Base-by-base conservation (phyloP, 768 basidiomycete genomes). In the Phylloporus sp. region DNA sequence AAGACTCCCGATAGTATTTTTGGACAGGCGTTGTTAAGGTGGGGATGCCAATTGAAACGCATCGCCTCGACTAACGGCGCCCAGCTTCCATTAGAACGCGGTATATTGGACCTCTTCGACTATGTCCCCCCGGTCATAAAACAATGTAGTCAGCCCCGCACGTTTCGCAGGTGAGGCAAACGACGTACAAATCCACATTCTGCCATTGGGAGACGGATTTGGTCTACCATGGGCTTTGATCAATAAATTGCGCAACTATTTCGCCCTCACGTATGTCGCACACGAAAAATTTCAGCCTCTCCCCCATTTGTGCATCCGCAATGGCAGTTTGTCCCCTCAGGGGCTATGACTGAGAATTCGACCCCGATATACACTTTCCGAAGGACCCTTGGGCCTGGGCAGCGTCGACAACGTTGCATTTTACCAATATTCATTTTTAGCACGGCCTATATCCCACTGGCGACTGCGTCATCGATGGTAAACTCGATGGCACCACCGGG, bases 51-150 rank as follows among this genome's bases (percentile, higher is more conserved):
- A 18, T 78, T 62, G 70, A 91, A 86, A 41, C 82, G 76, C 66
- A 81, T 72, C 2, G 79, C 84, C 11, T 80, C 45, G 13, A 55
- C 53, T 7, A 49, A 27, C 24, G 61, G 55, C 18, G 52, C 29
- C 50, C 76, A 59, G 82, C 86, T 74, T 88, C 80, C 10, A 89
- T 72, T 10, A 77, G 64, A 50, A 91, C 85, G 16, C 72, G 76
- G 57, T 80, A 71, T 53, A 47, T 72, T 72, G 65, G 82, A 85
- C 38, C 29, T 60, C 78, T 6, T 72, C 70, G 26, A 88, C 84
- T 42, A 87, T 79, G 42, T 83, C 79, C 18, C 69, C 72, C 38
- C 82, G 76, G 79, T 77, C 84, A 85, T 86, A 65, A 86, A 90
- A 2, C 85, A 88, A 67, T 89, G 78, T 22, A 80, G 62, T 59